A percentile compares a stretch with the other conserved stretches of the same genome.
phyloP scores from a whole-genome alignment of 768 basidiomycete species.

The Coprinellus micaceus region DNA sequence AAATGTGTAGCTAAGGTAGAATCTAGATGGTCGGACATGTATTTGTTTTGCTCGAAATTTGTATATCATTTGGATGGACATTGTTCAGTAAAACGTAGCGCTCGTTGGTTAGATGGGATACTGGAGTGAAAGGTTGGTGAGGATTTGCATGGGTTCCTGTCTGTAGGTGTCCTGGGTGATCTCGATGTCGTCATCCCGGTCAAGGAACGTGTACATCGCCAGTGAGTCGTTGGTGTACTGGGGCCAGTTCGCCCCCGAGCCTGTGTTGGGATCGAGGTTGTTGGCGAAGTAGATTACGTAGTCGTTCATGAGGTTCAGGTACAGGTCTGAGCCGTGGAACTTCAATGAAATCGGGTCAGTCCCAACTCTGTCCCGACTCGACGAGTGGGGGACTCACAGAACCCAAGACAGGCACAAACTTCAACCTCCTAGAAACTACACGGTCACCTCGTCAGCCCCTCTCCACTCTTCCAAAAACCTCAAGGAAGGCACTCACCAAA shows the following conservation, averaged over 20 bases:
- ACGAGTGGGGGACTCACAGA: conserved; percentile 39
- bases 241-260: conserved; percentile 23
- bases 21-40: neutral
- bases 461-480: too few relatives aligned
- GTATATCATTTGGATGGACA: neutral
- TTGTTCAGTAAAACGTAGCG: neutral
- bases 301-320: conserved; percentile 37
- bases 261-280: conserved; percentile 41
- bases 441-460: too few relatives aligned
- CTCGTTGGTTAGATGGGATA: conserved; percentile 17
- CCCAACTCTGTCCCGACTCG: too few relatives aligned
- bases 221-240: conserved; percentile 24
- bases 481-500: conserved; percentile 26
- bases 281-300: conserved; percentile 44
- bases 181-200: conserved; percentile 1
- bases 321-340: conserved; percentile 41
- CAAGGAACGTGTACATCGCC: conserved; percentile 21
- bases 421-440: conserved; percentile 41
- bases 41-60: neutral
- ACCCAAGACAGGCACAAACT: conserved; percentile 37
- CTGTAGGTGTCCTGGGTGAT: conserved; percentile 30
- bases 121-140: conserved; percentile 23
- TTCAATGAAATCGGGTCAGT: conserved; percentile 14
- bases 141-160: conserved; percentile 22
- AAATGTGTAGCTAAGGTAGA: neutral